Conservation (phyloP, 176 grass and related monocot species). For the Typha latifolia region DNA sequence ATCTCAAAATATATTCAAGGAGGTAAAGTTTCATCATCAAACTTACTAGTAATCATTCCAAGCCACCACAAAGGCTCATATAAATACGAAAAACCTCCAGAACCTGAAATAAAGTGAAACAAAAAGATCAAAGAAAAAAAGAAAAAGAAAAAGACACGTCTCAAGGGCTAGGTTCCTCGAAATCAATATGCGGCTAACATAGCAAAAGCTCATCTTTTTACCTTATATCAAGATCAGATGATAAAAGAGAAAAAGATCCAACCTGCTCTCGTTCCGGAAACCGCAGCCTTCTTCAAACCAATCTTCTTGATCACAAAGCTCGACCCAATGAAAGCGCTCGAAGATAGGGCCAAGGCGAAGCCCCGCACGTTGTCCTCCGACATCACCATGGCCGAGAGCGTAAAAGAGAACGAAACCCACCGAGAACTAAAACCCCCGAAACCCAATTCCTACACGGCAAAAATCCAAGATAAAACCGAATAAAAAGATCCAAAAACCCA, state of each 20-base stretch:
- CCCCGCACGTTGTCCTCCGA: slow-evolving; percentile 64
- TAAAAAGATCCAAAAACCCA: too few species aligned
- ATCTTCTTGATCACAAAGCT: slow-evolving; percentile 93
- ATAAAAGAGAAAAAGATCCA: slow-evolving; percentile 21
- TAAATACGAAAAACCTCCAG: slow-evolving; percentile 71
- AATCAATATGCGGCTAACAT: slow-evolving; percentile 6
- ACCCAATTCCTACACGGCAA: neutral
- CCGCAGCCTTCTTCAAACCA: slow-evolving; percentile 66
- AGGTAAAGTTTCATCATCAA: neutral
- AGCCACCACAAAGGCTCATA: slow-evolving; percentile 77
- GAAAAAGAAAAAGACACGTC: slow-evolving; percentile 5
- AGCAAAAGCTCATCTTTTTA: neutral
- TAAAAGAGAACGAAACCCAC: slow-evolving; percentile 6
- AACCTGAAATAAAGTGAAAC: slow-evolving; percentile 37
- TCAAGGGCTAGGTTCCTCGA: neutral
- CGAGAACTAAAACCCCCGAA: neutral
- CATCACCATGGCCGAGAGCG: slow-evolving; percentile 27
- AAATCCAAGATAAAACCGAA: too few species aligned
- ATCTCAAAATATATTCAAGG: neutral
- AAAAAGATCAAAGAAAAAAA: slow-evolving; percentile 7
- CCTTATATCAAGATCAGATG: slow-evolving; percentile 2
- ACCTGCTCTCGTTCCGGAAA: slow-evolving; percentile 69
- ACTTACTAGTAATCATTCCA: slow-evolving; percentile 87
- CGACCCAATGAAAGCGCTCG: slow-evolving; percentile 83
- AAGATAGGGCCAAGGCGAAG: slow-evolving; percentile 60